These are phyloP conservation scores for Dactylonectria macrodidyma DNA, from an alignment of 2,329 filamentous ascomycete species.

Conservation along the genomic window DNA sequence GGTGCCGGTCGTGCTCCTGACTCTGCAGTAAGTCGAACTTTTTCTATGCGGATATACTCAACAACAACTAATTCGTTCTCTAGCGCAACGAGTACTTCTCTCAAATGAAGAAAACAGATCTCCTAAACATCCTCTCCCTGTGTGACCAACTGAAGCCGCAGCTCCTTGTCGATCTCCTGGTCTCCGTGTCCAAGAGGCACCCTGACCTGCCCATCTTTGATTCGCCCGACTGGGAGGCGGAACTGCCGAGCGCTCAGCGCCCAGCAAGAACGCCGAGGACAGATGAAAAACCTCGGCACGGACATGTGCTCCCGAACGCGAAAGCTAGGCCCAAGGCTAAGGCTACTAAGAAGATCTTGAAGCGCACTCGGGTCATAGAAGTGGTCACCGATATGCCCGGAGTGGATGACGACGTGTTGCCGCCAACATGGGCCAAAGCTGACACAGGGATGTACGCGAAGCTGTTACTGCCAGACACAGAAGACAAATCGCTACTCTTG, in stretches of 20 bases:
- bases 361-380: constrained; percentile 47
- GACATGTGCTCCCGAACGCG: constrained; percentile 46
- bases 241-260: constrained; percentile 34
- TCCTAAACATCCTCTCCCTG: constrained; percentile 58
- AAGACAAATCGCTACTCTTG: constrained; percentile 54
- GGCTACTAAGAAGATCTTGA: constrained; percentile 52
- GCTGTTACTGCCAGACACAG: constrained; percentile 53
- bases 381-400: constrained; percentile 47
- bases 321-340: constrained; percentile 52
- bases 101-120: constrained; percentile 54
- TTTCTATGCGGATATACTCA: neutral
- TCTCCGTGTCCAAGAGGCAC: constrained; percentile 60
- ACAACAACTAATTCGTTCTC: constrained; percentile 2
- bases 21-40: constrained; percentile 51
- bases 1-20: constrained; percentile 52
- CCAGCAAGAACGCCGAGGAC: constrained; percentile 31
- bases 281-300: constrained; percentile 48
- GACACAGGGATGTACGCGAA: constrained; percentile 58
- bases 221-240: constrained; percentile 57
- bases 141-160: constrained; percentile 59
- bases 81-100: constrained; percentile 59
- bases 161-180: constrained; percentile 58
- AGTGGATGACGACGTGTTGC: constrained; percentile 53
- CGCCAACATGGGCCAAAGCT: constrained; percentile 58
- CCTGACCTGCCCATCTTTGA: constrained; percentile 60